Evolutionary conservation across 768 basidiomycete species (phyloP).

Genomic region (Aureoboletus auriporus): DNA sequence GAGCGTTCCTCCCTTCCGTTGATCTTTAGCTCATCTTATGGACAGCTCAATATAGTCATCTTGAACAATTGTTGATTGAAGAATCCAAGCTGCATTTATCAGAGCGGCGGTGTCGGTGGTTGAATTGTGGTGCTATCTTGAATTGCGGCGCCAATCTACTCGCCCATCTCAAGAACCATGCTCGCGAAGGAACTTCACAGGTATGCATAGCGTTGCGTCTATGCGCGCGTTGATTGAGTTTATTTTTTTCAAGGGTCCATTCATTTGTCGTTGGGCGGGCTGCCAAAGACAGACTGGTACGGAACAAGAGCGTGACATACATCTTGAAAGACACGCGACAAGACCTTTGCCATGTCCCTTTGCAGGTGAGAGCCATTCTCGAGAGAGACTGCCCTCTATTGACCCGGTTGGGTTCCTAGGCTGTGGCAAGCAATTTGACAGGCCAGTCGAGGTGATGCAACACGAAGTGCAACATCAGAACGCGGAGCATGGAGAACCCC

Average conservation of each 20-base stretch:
- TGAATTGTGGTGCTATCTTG: conserved; percentile 48
- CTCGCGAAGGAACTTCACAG: conserved; percentile 26
- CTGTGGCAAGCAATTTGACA: conserved; percentile 48
- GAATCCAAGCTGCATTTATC: conserved; percentile 47
- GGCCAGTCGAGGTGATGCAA: conserved; percentile 46
- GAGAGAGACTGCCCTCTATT: conserved; percentile 4
- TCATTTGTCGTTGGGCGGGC: conserved; percentile 52
- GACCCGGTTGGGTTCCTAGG: conserved; percentile 33
- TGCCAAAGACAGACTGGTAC: conserved; percentile 45
- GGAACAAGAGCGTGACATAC: conserved; percentile 37
- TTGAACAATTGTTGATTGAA: conserved; percentile 42
- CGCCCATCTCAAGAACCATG: conserved; percentile 45
- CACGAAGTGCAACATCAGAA: conserved; percentile 39
- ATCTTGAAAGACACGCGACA: conserved; percentile 48
- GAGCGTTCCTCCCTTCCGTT: conserved; percentile 18
- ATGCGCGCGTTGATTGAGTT: conserved; percentile 1
- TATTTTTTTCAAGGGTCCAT: conserved; percentile 29
- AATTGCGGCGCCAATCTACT: conserved; percentile 50
- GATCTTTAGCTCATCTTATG: conserved; percentile 25
- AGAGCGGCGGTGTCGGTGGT: conserved; percentile 55
- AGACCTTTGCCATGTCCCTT: conserved; percentile 28
- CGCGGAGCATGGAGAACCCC: conserved; percentile 5
- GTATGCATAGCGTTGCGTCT: conserved; percentile 15
- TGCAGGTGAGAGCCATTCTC: conserved; percentile 37
- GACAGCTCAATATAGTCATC: conserved; percentile 36